Conservation (phyloP, 1,139 yeast genomes). For the Scheffersomyces quercinus region DNA sequence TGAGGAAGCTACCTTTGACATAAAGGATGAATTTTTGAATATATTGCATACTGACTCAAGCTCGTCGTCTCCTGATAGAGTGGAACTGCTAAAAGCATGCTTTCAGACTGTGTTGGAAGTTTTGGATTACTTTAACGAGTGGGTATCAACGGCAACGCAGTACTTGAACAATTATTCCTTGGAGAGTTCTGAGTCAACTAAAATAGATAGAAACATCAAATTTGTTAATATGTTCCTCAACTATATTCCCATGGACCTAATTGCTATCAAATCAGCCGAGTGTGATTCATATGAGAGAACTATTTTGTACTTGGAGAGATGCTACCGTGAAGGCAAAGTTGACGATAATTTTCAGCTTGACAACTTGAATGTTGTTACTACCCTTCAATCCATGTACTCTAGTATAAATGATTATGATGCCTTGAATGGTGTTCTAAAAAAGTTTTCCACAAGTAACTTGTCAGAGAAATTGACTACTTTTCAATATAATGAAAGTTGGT, state of each 20-base stretch:
- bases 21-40: conserved; percentile 57
- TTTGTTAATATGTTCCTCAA: conserved; percentile 48
- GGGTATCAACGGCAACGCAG: conserved; percentile 52
- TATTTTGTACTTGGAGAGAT: conserved; percentile 81
- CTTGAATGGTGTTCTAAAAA: conserved; percentile 79
- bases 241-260: conserved; percentile 61
- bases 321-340: conserved; percentile 49
- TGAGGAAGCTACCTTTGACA: conserved; percentile 41
- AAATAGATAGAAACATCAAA: conserved; percentile 30
- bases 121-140: conserved; percentile 80
- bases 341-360: conserved; percentile 29
- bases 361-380: conserved; percentile 44
- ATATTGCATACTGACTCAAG: conserved; percentile 55
- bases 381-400: conserved; percentile 79
- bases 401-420: conserved; percentile 89
- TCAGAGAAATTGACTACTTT: conserved; percentile 75
- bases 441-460: conserved; percentile 68
- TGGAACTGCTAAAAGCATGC: conserved; percentile 61
- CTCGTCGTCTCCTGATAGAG: conserved; percentile 45
- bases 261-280: conserved; percentile 79
- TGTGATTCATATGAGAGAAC: conserved; percentile 89
- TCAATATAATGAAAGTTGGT: conserved; percentile 86
- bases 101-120: conserved; percentile 75
- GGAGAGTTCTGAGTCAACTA: conserved; percentile 18
- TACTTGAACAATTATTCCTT: conserved; percentile 22